Evolutionary conservation across 2,329 filamentous ascomycete genomes (phyloP).

Genomic region (Fusarium proliferatum): DNA sequence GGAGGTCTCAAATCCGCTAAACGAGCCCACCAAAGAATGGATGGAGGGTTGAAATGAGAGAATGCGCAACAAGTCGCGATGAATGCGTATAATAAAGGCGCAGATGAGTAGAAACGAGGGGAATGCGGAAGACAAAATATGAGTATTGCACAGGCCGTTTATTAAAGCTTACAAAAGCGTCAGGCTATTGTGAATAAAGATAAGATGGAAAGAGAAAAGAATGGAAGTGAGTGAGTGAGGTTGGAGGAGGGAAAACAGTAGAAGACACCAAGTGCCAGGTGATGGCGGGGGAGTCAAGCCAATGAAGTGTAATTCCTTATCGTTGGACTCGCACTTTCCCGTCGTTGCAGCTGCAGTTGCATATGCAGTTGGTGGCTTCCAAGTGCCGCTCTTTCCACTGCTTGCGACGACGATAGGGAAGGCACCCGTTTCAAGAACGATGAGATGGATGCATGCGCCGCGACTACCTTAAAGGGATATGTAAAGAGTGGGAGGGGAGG

Average conservation of each 20-base stretch:
- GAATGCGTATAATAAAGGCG: slow-evolving; percentile 2
- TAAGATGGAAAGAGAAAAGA: background rate
- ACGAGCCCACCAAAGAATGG: slow-evolving; percentile 23
- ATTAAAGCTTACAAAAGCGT: slow-evolving; percentile 22
- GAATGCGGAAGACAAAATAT: background rate
- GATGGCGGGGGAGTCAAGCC: slow-evolving; percentile 23
- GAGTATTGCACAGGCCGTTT: slow-evolving; percentile 17
- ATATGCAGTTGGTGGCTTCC: slow-evolving; percentile 2
- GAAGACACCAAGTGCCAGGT: slow-evolving; percentile 12
- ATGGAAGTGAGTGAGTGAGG: slow-evolving; percentile 9
- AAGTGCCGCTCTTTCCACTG: slow-evolving; percentile 26
- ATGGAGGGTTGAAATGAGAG: slow-evolving; percentile 25
- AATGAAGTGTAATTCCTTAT: slow-evolving; percentile 35
- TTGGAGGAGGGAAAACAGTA: slow-evolving; percentile 19
- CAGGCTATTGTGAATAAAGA: slow-evolving; percentile 8
- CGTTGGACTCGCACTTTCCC: slow-evolving; percentile 12
- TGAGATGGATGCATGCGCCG: background rate
- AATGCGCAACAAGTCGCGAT: slow-evolving; percentile 14
- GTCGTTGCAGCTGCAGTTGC: slow-evolving; percentile 4
- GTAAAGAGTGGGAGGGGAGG: background rate
- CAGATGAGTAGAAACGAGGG: background rate
- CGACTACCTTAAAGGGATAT: slow-evolving; percentile 15
- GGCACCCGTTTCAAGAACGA: background rate
- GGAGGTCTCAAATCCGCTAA: slow-evolving; percentile 22
- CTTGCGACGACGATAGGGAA: slow-evolving; percentile 21